Conservation (phyloP, 352 stramenopile species). For the Pythium aquatile region DNA sequence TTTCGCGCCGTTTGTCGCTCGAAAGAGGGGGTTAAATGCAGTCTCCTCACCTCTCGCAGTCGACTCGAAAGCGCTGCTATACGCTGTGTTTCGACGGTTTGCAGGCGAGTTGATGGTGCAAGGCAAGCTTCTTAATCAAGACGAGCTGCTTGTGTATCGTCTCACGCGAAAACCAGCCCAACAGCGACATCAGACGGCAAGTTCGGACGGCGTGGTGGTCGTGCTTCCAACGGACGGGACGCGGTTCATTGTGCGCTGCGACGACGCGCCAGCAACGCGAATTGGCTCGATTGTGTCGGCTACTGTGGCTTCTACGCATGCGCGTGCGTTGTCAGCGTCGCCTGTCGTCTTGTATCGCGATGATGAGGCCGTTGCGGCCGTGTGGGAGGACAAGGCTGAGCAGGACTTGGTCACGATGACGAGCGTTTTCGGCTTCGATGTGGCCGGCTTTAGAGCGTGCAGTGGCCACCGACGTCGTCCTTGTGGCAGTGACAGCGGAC, state of each 20-base stretch:
- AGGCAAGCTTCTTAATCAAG: slow-evolving; percentile 45
- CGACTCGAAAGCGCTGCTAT: slow-evolving; percentile 20
- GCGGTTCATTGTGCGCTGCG: slow-evolving; percentile 17
- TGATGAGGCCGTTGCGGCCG: background rate
- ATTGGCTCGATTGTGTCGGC: slow-evolving; percentile 14
- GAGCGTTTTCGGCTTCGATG: slow-evolving; percentile 29
- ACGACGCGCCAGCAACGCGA: slow-evolving; percentile 10
- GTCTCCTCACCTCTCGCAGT: background rate
- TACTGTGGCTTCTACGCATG: background rate
- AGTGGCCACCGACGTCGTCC: background rate
- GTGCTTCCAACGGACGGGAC: background rate
- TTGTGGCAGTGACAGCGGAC: background rate
- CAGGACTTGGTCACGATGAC: slow-evolving; percentile 3
- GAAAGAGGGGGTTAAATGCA: background rate
- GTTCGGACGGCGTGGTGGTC: background rate
- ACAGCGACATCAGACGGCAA: background rate
- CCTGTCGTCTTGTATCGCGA: slow-evolving; percentile 1
- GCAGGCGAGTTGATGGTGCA: slow-evolving; percentile 27
- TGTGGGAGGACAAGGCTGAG: background rate
- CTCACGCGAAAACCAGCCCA: slow-evolving; percentile 8
- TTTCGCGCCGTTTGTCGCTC: slow-evolving; percentile 4
- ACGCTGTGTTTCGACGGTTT: slow-evolving; percentile 34
- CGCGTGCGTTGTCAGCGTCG: background rate
- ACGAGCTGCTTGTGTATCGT: slow-evolving; percentile 37
- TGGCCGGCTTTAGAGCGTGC: slow-evolving; percentile 3